These are phyloP conservation scores for Euphorbia lathyris DNA, from an alignment of 345 rosid genomes.

Conservation along the genomic window DNA sequence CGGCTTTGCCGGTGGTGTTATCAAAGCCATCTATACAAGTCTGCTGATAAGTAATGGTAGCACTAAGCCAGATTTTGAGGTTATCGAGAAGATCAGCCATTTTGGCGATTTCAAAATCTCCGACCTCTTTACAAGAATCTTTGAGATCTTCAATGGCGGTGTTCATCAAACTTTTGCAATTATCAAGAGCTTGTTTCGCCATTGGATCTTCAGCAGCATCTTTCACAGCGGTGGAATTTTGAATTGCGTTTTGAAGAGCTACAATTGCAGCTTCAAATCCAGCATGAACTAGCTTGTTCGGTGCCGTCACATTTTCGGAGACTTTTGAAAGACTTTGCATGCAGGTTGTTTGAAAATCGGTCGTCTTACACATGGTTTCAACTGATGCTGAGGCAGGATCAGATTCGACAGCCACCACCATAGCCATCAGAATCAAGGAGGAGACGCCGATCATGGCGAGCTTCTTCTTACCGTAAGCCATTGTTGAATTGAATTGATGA, in stretches of 20 bases:
- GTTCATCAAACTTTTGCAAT: slow-evolving; percentile 49
- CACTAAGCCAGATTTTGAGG: slow-evolving; percentile 71
- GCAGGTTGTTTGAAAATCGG: slow-evolving; percentile 56
- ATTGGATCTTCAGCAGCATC: slow-evolving; percentile 43
- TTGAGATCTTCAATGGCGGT: slow-evolving; percentile 58
- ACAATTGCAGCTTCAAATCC: slow-evolving; percentile 44
- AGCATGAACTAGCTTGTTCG: slow-evolving; percentile 54
- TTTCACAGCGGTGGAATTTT: slow-evolving; percentile 41
- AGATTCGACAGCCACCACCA: too few species aligned
- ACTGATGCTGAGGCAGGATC: too few species aligned
- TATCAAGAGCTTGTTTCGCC: slow-evolving; percentile 48
- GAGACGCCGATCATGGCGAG: too few species aligned
- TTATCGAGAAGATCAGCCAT: slow-evolving; percentile 37
- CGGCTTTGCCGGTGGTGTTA: slow-evolving; percentile 45
- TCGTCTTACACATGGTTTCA: slow-evolving; percentile 54
- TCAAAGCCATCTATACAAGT: slow-evolving; percentile 71
- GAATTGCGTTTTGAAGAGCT: slow-evolving; percentile 35
- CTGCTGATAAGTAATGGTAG: slow-evolving; percentile 65
- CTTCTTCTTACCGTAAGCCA: slow-evolving; percentile 33
- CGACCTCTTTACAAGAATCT: slow-evolving; percentile 38
- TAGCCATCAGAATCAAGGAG: slow-evolving; percentile 52
- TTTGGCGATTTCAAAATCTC: slow-evolving; percentile 32
- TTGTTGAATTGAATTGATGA: not conserved
- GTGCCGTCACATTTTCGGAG: slow-evolving; percentile 43
- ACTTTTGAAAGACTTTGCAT: slow-evolving; percentile 39